phyloP scores from a whole-genome alignment of 441 rosid genomes.

The Populus hybrid region DNA sequence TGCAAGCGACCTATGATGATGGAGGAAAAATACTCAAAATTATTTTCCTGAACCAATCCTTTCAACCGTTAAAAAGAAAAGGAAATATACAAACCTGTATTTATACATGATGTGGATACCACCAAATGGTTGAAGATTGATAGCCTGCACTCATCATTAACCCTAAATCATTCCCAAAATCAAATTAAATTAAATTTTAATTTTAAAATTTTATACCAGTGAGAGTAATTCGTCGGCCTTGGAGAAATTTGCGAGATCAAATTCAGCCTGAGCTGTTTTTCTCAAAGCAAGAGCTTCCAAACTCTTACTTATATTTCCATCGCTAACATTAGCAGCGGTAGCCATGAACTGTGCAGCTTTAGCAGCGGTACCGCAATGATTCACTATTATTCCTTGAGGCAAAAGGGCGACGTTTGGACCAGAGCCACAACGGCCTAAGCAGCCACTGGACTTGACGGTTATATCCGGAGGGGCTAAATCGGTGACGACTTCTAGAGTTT shows the following conservation, averaged over 20 bases:
- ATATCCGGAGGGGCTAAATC: slow-evolving; percentile 59
- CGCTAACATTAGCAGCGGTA: slow-evolving; percentile 18
- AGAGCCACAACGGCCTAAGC: slow-evolving; percentile 80
- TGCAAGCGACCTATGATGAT: slow-evolving; percentile 52
- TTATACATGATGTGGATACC: slow-evolving; percentile 62
- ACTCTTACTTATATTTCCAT: slow-evolving; percentile 23
- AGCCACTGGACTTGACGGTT: slow-evolving; percentile 54
- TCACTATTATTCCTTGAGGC: slow-evolving; percentile 54
- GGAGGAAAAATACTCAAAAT: too few species aligned
- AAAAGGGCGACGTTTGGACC: slow-evolving; percentile 77
- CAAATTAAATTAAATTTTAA: too few species aligned
- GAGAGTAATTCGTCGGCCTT: slow-evolving; percentile 59
- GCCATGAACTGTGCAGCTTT: slow-evolving; percentile 56
- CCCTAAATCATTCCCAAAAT: too few species aligned
- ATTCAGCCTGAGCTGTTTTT: slow-evolving; percentile 51
- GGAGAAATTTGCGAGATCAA: slow-evolving; percentile 40
- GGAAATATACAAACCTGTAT: slow-evolving; percentile 42
- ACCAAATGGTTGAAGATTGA: slow-evolving; percentile 56
- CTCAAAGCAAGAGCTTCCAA: slow-evolving; percentile 59
- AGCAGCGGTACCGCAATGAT: slow-evolving; percentile 70
- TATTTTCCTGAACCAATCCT: too few species aligned
- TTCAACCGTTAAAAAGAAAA: too few species aligned
- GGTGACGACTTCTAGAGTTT: slow-evolving; percentile 53
- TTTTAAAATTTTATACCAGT: slow-evolving; percentile 31
- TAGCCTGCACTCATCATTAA: slow-evolving; percentile 41